A percentile compares a stretch with the other conserved stretches of the same genome.
phyloP scores from a whole-genome alignment of 148 eudicot genomes.

The Chenopodium berlandieri region DNA sequence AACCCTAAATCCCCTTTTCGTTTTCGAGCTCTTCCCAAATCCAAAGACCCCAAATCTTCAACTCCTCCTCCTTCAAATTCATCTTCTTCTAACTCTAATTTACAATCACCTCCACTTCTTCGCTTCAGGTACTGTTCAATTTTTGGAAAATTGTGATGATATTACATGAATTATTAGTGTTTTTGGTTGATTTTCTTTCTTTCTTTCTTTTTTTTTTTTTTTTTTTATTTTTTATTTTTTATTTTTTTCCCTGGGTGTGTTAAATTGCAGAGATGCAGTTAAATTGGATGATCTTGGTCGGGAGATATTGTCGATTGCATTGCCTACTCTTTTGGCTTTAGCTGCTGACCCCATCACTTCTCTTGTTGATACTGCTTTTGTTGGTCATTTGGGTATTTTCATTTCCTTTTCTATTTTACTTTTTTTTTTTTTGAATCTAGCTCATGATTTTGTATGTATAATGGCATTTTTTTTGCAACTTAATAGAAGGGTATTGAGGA shows the following conservation, averaged over 20 bases:
- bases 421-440: neutral
- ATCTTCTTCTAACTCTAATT: constrained; percentile 13
- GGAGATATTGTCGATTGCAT: constrained; percentile 74
- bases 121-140: constrained; percentile 34
- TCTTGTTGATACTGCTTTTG: constrained; percentile 84
- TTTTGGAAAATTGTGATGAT: neutral
- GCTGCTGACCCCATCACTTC: constrained; percentile 90
- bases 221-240: too few species aligned
- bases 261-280: constrained; percentile 37
- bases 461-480: neutral
- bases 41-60: constrained; percentile 26
- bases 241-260: neutral
- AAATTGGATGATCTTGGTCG: constrained; percentile 64
- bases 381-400: constrained; percentile 79
- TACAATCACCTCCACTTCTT: constrained; percentile 24
- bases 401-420: neutral
- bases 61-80: constrained; percentile 11
- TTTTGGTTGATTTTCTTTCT: neutral
- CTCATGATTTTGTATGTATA: constrained; percentile 7
- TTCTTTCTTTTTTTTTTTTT: too few species aligned
- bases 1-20: constrained; percentile 33
- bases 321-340: constrained; percentile 85
- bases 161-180: neutral
- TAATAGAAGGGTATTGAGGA: neutral
- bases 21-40: constrained; percentile 34